Evolutionary conservation across 2,329 filamentous ascomycete species (phyloP), one percentile per base, ranked within the genome.

Genomic region (Microdochium paspali): DNA sequence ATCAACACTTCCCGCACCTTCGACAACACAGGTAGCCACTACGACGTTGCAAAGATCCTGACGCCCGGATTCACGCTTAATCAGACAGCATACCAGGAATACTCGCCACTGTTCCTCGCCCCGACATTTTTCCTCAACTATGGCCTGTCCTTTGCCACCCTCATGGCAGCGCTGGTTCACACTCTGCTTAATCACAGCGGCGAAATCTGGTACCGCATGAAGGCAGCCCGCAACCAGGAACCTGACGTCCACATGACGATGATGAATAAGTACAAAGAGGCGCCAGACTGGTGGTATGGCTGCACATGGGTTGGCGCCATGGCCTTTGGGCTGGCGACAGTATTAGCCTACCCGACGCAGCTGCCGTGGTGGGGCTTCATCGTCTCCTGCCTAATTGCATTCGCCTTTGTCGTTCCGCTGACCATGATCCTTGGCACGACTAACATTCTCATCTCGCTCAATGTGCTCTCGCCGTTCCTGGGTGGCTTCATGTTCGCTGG

Each of bases 401-500:
- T 65, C 10, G 54, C 72, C 10, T 76, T 70, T 58, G 68, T 71
- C 43, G 54, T 76, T 12, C 73, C 73, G n/a, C 68, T 64, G 13
- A 62, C 63, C 26, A 72, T 74, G 45, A 60, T 77, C 10, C 58
- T 73, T 51, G 75, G 69, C 2, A 68, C 74, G 12, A 76, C 74
- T 15, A 78, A 77, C 55, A 70, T 77, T 13, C 54, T 64, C 32
- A 61, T 77, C 18, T 71, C 70, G 1, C 56, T 79, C 15, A 79
- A 79, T 45, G 73, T 79, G 28, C 62, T 78, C 26, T 70, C 73
- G 1, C 72, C 74, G 44, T 75, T 76, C 53, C 66, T 80, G 23
- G 71, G 77, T 5, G 77, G 77, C 1, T 82, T 81, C 56, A 74
- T 82, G 63, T 70, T 77, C 48, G 79, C 79, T 0, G 80, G 76